These are phyloP conservation scores for Globisporangium cylindrosporum DNA, from an alignment of 352 stramenopile species.

Conservation along the genomic window DNA sequence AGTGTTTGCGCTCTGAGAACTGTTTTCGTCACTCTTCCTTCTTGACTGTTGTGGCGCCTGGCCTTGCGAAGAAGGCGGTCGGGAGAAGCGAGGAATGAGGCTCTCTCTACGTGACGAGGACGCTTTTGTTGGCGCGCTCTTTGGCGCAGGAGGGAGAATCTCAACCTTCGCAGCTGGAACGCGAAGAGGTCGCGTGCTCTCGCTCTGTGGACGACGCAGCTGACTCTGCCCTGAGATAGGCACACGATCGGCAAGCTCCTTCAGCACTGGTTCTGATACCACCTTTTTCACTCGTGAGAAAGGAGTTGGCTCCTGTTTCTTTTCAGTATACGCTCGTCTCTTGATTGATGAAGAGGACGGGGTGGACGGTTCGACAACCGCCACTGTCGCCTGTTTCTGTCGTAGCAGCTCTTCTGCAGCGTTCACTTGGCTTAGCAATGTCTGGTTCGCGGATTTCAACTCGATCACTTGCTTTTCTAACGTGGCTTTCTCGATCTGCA, in stretches of 20 bases:
- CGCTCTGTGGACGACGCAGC: slow-evolving; percentile 1
- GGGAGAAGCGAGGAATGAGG: slow-evolving; percentile 16
- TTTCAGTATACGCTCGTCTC: slow-evolving; percentile 4
- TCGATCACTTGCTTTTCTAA: slow-evolving; percentile 27
- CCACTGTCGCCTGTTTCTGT: slow-evolving; percentile 1
- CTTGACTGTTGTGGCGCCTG: neutral
- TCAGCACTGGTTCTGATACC: neutral
- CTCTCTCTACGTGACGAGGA: slow-evolving; percentile 13
- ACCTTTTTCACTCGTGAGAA: slow-evolving; percentile 4
- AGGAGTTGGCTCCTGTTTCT: neutral
- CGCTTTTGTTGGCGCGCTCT: slow-evolving; percentile 9
- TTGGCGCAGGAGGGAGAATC: neutral
- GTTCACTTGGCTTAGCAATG: slow-evolving; percentile 3
- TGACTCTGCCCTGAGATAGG: slow-evolving; percentile 2
- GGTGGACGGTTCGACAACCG: neutral
- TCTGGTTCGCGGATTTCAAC: slow-evolving; percentile 27
- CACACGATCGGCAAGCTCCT: slow-evolving; percentile 5
- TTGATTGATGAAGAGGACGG: neutral
- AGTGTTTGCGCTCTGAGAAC: neutral
- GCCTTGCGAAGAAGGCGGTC: neutral
- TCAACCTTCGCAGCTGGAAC: slow-evolving; percentile 4
- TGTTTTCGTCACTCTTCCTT: slow-evolving; percentile 12
- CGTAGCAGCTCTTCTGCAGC: slow-evolving; percentile 10
- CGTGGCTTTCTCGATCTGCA: slow-evolving; percentile 28
- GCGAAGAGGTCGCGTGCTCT: slow-evolving; percentile 1